Percentiles rank a stretch among this genome's conserved stretches.
phyloP scores from a whole-genome alignment of 306 rosid species.

The Benincasa hispida region DNA sequence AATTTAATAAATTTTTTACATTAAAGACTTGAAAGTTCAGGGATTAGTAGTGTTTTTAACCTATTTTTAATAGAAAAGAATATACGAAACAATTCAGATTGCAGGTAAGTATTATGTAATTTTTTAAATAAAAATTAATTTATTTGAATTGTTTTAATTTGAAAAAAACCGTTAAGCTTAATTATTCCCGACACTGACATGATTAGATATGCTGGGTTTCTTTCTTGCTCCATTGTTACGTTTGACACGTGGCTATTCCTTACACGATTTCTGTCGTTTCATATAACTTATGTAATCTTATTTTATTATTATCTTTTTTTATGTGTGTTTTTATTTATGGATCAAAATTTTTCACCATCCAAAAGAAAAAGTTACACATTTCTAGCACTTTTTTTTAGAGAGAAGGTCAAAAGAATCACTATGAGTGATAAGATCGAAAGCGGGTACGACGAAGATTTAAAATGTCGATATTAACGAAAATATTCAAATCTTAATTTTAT shows the following conservation, averaged over 20 bases:
- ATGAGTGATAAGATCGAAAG: neutral
- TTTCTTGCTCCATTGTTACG: neutral
- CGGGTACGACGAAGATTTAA: too few relatives aligned
- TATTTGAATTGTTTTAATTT: neutral
- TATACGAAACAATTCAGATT: too few relatives aligned
- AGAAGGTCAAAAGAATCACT: neutral
- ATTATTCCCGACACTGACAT: neutral
- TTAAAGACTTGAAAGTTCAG: too few relatives aligned
- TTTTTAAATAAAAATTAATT: too few relatives aligned
- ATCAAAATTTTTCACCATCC: neutral
- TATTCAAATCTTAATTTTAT: too few relatives aligned
- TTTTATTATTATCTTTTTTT: neutral
- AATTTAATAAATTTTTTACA: too few relatives aligned
- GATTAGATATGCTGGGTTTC: neutral
- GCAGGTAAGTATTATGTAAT: too few relatives aligned
- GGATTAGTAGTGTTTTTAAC: too few relatives aligned
- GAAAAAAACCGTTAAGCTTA: neutral
- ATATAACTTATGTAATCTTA: neutral
- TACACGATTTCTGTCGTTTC: neutral
- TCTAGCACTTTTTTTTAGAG: neutral
- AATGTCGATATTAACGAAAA: too few relatives aligned
- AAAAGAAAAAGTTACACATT: neutral
- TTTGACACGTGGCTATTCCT: constrained; percentile 10
- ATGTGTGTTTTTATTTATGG: neutral
- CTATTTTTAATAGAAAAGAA: too few relatives aligned